phyloP scores from a whole-genome alignment of 2,329 filamentous ascomycete genomes.

The Septoria petroselini region DNA sequence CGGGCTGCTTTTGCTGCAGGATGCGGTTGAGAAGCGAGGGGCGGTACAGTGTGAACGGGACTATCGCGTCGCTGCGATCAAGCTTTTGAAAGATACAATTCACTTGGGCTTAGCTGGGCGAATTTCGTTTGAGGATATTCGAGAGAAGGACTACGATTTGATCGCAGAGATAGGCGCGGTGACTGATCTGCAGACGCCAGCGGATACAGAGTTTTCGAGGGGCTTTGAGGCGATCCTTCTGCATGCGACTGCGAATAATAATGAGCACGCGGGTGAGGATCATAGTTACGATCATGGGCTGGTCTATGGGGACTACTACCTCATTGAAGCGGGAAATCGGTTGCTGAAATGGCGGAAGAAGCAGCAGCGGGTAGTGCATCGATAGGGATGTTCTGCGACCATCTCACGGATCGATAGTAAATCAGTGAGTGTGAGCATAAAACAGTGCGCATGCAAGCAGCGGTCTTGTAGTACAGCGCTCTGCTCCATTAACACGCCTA shows the following conservation, averaged over 20 bases:
- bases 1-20: conserved; percentile 19
- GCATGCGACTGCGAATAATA: conserved; percentile 26
- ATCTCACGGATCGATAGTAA: no score
- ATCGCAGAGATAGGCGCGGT: conserved; percentile 12
- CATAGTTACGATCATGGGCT: conserved; percentile 21
- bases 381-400: no score
- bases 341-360: conserved; percentile 8
- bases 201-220: conserved; percentile 10
- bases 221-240: conserved; percentile 23
- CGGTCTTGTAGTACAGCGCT: no score
- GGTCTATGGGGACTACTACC: conserved; percentile 23
- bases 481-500: neutral
- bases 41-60: neutral
- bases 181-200: conserved; percentile 18
- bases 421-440: no score
- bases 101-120: conserved; percentile 18
- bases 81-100: conserved; percentile 12
- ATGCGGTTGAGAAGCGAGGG: conserved; percentile 16
- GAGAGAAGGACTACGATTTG: conserved; percentile 3
- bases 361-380: neutral
- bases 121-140: conserved; percentile 17
- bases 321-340: conserved; percentile 21
- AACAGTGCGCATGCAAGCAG: no score
- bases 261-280: conserved; percentile 17
- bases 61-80: conserved; percentile 15